Base-by-base conservation (phyloP, 106 monocot genomes). In the Triglochin maritima region DNA sequence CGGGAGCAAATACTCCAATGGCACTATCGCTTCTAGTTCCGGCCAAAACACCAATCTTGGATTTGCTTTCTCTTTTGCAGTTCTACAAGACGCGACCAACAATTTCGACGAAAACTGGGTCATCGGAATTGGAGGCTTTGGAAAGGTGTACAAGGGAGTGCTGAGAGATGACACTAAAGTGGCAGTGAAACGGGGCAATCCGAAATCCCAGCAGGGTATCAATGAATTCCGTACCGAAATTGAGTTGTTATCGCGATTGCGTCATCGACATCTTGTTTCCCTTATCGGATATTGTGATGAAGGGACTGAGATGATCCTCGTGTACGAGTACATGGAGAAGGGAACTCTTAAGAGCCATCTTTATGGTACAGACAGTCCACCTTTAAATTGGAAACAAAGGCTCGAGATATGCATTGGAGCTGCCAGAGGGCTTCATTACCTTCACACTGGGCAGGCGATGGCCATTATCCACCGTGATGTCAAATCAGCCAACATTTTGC, bases 301-400 rank as follows among this genome's bases (percentile, higher is more conserved):
- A 49, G 15, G 48, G 46, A 72, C 67, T 4, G 86, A 86, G 76
- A 86, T 86, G 86, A 82, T 86, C 49, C 74, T 86, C 4, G 79
- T 86, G 2, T 86, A 86, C n/a, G 86, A 86, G 59, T 86, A 82
- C 71, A 86, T 86, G 86, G 86, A 82, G 50, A 77, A 86, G 3
- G 86, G 86, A 44, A 77, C 86, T 7, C 77, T 86, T 0, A 80
- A 79, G 62, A 82, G 82, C 56, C 86, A 80, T 70, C 77, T 86
- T 54, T 86, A 82, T 56, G 86, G 82, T 10, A 54, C 72, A 0
- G 70, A 62, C 4, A 16, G 41, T 59, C 74, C 72, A 2, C n/a
- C 46, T 57, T 67, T 80, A 45, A 77, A 62, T 9, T 84, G 84
- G 84, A 64, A 80, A 29, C 78, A 84, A 48, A 70, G 84, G 53